Conservation (phyloP, 1,139 yeast species). For the Kazachstania sp. region DNA sequence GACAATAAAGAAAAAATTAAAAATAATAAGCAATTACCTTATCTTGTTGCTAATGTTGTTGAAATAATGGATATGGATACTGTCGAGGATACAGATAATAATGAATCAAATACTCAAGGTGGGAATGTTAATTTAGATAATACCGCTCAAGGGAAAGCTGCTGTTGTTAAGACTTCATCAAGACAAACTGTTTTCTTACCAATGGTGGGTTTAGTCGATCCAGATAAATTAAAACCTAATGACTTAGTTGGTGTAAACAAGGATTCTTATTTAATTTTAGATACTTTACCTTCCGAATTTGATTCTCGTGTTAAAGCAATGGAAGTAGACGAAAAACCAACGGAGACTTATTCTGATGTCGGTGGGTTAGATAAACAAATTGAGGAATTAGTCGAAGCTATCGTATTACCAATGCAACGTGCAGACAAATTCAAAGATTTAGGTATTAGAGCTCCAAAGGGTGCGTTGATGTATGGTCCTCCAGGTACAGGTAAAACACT, state of each 20-base stretch:
- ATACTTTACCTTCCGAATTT: conserved; percentile 92
- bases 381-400: conserved; percentile 96
- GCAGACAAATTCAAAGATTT: conserved; percentile 89
- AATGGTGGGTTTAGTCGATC: conserved; percentile 89
- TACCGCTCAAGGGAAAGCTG: conserved; percentile 89
- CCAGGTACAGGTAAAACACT: conserved; percentile 99
- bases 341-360: conserved; percentile 92
- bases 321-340: conserved; percentile 98
- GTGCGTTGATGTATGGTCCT: conserved; percentile 98
- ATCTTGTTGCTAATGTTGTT: conserved; percentile 94
- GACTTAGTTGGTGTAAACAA: conserved; percentile 97
- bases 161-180: conserved; percentile 94
- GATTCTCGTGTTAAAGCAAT: conserved; percentile 97
- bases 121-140: conserved; percentile 94
- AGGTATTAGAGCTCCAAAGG: conserved; percentile 87
- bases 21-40: conserved; percentile 91
- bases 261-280: conserved; percentile 88
- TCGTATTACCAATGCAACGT: conserved; percentile 96
- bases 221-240: conserved; percentile 81
- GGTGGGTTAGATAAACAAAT: conserved; percentile 98
- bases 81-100: conserved; percentile 53
- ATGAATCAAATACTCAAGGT: conserved; percentile 70
- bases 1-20: conserved; percentile 95
- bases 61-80: conserved; percentile 84
- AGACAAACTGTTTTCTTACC: conserved; percentile 97